Conservation (phyloP, 106 monocot species). For the Platanthera zijinensis region DNA sequence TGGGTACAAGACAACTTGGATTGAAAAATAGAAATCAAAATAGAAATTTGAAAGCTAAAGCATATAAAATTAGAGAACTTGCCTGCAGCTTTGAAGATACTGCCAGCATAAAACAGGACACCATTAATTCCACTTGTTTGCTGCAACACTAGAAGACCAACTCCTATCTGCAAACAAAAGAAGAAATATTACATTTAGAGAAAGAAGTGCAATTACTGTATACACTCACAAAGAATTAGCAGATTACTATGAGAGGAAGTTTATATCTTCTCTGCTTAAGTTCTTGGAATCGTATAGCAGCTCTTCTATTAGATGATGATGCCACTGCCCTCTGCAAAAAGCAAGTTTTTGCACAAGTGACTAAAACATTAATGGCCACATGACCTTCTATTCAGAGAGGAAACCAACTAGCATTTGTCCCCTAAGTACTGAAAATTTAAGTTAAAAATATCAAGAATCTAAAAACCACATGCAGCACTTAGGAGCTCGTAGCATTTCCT, state of each 20-base stretch:
- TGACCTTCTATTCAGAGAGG: neutral
- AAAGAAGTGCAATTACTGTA: neutral
- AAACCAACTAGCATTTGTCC: no score
- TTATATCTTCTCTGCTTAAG: slow-evolving; percentile 77
- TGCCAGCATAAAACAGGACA: slow-evolving; percentile 90
- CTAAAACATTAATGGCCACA: neutral
- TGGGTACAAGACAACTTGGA: neutral
- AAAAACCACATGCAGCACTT: neutral
- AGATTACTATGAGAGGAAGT: slow-evolving; percentile 67
- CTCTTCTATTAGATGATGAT: slow-evolving; percentile 64
- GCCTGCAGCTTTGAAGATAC: slow-evolving; percentile 92
- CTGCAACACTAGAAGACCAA: slow-evolving; percentile 78
- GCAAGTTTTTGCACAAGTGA: slow-evolving; percentile 5
- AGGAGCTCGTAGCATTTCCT: neutral
- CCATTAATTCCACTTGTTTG: slow-evolving; percentile 90
- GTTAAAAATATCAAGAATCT: neutral
- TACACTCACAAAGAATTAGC: neutral
- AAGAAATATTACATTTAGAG: neutral
- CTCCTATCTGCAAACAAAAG: slow-evolving; percentile 64
- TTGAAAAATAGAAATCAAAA: neutral
- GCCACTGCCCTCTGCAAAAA: slow-evolving; percentile 63
- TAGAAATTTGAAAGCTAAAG: neutral
- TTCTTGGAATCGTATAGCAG: slow-evolving; percentile 64
- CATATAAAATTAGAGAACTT: slow-evolving; percentile 6
- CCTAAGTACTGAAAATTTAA: neutral